Conservation (phyloP, 2,329 filamentous ascomycete species). For the Aspergillus latus region DNA sequence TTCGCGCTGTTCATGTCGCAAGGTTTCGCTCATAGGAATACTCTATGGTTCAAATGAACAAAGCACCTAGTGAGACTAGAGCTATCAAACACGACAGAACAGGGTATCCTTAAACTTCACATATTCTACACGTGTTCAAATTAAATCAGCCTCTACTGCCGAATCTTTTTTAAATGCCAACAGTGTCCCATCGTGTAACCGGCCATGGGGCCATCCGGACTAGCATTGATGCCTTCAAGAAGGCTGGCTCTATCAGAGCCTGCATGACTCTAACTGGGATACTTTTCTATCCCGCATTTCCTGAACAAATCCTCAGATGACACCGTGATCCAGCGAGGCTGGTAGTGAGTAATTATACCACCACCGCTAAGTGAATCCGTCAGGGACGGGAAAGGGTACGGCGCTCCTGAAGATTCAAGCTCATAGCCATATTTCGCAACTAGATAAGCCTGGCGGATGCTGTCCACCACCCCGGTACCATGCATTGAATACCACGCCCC, state of each 20-base stretch:
- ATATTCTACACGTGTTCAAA: neutral
- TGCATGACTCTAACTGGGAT: neutral
- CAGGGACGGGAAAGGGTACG: neutral
- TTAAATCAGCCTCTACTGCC: neutral
- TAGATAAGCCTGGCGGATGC: constrained; percentile 57
- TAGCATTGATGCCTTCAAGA: neutral
- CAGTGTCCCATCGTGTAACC: neutral
- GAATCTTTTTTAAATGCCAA: neutral
- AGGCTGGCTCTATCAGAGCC: neutral
- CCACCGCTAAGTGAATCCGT: too few relatives aligned
- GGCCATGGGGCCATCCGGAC: neutral
- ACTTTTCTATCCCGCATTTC: neutral
- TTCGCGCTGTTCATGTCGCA: neutral
- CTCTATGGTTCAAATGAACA: neutral
- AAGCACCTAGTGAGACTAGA: neutral
- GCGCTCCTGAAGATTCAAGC: neutral
- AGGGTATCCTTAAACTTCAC: neutral
- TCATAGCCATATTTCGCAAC: constrained; percentile 47
- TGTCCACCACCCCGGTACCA: constrained; percentile 54
- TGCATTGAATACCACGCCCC: constrained; percentile 51
- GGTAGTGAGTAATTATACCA: too few relatives aligned
- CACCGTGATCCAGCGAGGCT: neutral
- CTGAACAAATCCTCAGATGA: neutral
- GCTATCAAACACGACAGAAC: neutral
- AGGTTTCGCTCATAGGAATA: neutral